Evolutionary conservation across 441 rosid species (phyloP), one percentile per base, ranked within the genome.

Genomic region (Populus tomentosa): DNA sequence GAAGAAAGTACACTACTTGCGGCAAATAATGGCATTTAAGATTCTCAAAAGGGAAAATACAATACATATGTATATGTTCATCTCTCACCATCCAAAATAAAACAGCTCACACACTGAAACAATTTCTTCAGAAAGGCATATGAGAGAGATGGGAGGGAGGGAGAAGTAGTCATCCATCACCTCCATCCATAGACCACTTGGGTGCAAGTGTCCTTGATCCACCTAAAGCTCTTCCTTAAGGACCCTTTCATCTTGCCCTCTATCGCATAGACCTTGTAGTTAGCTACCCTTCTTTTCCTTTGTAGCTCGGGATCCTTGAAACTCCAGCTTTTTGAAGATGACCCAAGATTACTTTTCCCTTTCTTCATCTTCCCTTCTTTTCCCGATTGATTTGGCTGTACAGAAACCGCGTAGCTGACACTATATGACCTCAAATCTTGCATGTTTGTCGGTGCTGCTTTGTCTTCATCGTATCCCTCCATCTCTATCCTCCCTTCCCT

Each of bases 171-270:
- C 11, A 65, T 10, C 13, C 38, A 69, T 88, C 87, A 93, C 85
- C 90, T 84, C 85, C 87, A 86, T 50, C 94, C 94, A 81, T 92
- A 73, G 7, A 93, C 88, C 32, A 84, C 90, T 76, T 91, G 90
- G 30, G 84, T 81, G 81, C 80, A 91, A 32, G 92, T 83, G 70
- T 85, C 89, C 80, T 93, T 95, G 85, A 95, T 85, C 99, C 99
- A 92, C 80, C 90, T 87, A 46, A 92, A 85, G 80, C 98, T 92
- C 82, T 93, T 95, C 82, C 84, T 92, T 10, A 95, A 50, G 73
- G 99, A 92, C 28, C 90, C 97, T 75, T 92, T 95, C 88, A 91
- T 86, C 80, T 88, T 95, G 10, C 97, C 97, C 81, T 95, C 95
- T 66, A 91, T 87, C 14, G 91, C 67, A 80, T 95, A 92, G 14